phyloP scores from a whole-genome alignment of 306 rosid genomes.

The Trifolium subterraneum region DNA sequence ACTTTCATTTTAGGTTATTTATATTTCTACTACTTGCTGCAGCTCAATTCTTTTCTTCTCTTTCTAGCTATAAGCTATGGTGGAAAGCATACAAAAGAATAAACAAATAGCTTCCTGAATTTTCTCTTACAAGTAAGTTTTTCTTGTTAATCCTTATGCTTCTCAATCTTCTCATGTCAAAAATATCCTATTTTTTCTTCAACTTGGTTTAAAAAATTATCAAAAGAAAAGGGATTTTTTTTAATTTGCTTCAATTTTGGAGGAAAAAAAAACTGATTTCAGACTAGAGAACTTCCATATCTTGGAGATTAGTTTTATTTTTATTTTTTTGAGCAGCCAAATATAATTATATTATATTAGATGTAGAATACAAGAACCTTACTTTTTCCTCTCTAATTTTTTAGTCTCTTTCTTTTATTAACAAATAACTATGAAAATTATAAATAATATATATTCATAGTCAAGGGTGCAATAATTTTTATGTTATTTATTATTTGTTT shows the following conservation, averaged over 20 bases:
- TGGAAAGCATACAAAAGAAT: slow-evolving; percentile 40
- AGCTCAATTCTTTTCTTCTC: slow-evolving; percentile 21
- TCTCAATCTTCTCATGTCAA: slow-evolving; percentile 23
- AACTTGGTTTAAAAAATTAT: slow-evolving; percentile 26
- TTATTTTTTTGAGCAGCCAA: background rate
- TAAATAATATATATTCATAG: background rate
- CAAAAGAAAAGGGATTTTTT: background rate
- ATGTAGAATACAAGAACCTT: background rate
- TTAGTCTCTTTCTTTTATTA: background rate
- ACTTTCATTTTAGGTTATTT: slow-evolving; percentile 43
- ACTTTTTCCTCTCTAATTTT: slow-evolving; percentile 3
- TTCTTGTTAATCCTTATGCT: background rate
- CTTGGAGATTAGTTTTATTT: background rate
- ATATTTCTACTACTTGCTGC: slow-evolving; percentile 5
- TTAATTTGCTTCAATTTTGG: background rate
- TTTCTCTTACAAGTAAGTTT: slow-evolving; percentile 50
- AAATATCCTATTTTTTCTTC: slow-evolving; percentile 4
- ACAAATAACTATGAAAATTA: slow-evolving; percentile 6
- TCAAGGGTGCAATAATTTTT: slow-evolving; percentile 26
- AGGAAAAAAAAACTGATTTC: slow-evolving; percentile 21
- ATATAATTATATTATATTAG: background rate
- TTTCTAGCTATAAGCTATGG: slow-evolving; percentile 42
- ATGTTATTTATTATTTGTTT: background rate
- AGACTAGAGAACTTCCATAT: slow-evolving; percentile 19
- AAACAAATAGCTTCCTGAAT: slow-evolving; percentile 31